Evolutionary conservation across 305 asterid genomes (phyloP).

Genomic region (Salvia sclarea): DNA sequence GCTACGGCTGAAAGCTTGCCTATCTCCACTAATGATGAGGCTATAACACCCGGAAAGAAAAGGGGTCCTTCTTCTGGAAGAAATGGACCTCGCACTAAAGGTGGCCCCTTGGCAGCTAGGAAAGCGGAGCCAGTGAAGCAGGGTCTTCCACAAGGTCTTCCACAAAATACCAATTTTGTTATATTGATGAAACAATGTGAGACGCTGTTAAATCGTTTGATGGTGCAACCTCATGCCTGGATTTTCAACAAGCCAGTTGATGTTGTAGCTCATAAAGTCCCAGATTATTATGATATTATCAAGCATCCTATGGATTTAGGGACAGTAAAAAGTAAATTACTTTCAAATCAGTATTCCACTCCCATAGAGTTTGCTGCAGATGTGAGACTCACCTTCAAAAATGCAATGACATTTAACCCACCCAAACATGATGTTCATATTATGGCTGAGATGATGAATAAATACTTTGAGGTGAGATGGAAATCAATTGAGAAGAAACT

Average conservation of each 20-base stretch:
- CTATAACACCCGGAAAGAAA: conserved; percentile 44
- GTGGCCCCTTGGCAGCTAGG: conserved; percentile 42
- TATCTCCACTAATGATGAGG: conserved; percentile 35
- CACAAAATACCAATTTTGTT: conserved; percentile 39
- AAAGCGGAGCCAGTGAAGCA: conserved; percentile 46
- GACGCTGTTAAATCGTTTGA: conserved; percentile 48
- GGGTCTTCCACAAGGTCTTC: conserved; percentile 29
- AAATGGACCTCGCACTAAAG: conserved; percentile 62
- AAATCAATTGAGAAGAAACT: conserved; percentile 60
- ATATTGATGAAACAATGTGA: conserved; percentile 65
- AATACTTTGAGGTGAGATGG: conserved; percentile 64
- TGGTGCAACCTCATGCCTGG: conserved; percentile 54
- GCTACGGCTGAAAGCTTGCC: conserved; percentile 40
- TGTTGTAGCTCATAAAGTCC: conserved; percentile 50
- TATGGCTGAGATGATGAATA: conserved; percentile 54
- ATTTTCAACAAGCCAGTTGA: conserved; percentile 77
- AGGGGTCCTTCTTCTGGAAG: conserved; percentile 42
- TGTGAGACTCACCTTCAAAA: conserved; percentile 81
- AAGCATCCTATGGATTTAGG: conserved; percentile 96
- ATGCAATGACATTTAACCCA: conserved; percentile 81
- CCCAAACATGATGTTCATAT: conserved; percentile 55
- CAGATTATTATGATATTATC: conserved; percentile 64
- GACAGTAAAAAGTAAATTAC: conserved; percentile 58
- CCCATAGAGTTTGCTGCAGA: conserved; percentile 74
- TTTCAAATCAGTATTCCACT: conserved; percentile 47